These are phyloP conservation scores for Russula foetens DNA, from an alignment of 768 basidiomycete genomes.

Conservation along the genomic window DNA sequence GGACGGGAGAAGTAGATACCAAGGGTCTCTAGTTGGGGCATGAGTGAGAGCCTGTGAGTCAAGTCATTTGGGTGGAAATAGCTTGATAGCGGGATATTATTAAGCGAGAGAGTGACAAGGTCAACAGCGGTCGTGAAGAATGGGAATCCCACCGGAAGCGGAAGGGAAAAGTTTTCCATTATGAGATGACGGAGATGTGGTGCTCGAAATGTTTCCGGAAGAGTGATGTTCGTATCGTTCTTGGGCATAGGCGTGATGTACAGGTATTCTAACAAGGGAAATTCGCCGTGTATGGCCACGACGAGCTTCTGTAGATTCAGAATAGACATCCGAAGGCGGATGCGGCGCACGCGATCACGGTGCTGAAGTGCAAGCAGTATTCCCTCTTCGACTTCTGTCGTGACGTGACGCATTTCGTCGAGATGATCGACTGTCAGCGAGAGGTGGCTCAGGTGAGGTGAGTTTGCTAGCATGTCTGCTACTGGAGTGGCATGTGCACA, in stretches of 20 bases:
- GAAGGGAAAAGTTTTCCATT: no score
- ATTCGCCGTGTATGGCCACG: neutral
- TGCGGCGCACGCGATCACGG: neutral
- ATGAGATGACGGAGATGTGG: no score
- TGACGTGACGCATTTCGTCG: neutral
- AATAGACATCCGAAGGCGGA: neutral
- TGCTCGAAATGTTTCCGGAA: no score
- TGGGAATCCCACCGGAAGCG: no score
- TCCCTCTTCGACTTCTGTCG: neutral
- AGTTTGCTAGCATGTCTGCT: neutral
- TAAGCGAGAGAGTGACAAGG: neutral
- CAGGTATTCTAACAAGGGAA: neutral
- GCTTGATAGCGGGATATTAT: neutral
- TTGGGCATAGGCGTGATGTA: neutral
- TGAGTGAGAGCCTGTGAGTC: neutral
- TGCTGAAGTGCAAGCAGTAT: neutral
- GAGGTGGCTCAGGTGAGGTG: neutral
- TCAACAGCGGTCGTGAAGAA: no score
- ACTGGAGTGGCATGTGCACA: neutral
- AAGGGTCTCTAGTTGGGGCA: neutral
- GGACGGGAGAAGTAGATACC: neutral
- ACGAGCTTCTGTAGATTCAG: neutral
- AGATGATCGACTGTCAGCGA: neutral
- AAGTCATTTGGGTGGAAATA: neutral
- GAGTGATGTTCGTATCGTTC: neutral